Conservation (phyloP, 2,329 filamentous ascomycete species). For the Lachnellula suecica region DNA sequence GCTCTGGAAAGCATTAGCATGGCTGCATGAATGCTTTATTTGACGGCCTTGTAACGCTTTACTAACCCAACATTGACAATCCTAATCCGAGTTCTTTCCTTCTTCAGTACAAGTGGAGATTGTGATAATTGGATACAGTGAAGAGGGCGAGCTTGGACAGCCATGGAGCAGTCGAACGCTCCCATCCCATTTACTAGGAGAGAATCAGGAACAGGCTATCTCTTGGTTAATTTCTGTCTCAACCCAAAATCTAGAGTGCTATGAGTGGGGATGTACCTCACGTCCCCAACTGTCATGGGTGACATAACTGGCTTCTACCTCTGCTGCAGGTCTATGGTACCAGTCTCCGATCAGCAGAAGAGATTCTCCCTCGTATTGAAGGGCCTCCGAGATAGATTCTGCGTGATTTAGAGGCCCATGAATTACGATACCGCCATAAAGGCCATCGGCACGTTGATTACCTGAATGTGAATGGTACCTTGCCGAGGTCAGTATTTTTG, state of each 20-base stretch:
- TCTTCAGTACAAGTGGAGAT: conserved; percentile 25
- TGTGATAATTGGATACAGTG: conserved; percentile 34
- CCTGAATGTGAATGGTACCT: conserved; percentile 47
- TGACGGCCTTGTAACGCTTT: neutral
- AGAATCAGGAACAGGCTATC: conserved; percentile 45
- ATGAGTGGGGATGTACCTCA: conserved; percentile 31
- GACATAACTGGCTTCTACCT: conserved; percentile 43
- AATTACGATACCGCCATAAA: conserved; percentile 44
- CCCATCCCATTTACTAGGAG: conserved; percentile 46
- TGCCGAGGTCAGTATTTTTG: conserved; percentile 20
- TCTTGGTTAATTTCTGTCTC: neutral
- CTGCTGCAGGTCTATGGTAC: conserved; percentile 41
- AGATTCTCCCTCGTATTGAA: conserved; percentile 37
- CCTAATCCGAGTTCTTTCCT: conserved; percentile 32
- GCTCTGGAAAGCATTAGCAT: conserved; percentile 29
- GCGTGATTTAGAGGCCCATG: conserved; percentile 32
- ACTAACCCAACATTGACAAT: conserved; percentile 42
- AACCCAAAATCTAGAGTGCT: neutral
- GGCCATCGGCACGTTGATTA: conserved; percentile 40
- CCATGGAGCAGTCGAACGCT: conserved; percentile 42
- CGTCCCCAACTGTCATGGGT: conserved; percentile 40
- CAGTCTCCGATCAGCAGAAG: conserved; percentile 46
- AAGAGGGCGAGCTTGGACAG: conserved; percentile 41
- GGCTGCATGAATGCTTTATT: neutral
- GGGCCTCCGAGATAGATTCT: conserved; percentile 18